A percentile compares a stretch with the other conserved stretches of the same genome.
These are phyloP conservation scores for Salix suchowensis DNA, from an alignment of 345 rosid genomes.

Conservation along the genomic window DNA sequence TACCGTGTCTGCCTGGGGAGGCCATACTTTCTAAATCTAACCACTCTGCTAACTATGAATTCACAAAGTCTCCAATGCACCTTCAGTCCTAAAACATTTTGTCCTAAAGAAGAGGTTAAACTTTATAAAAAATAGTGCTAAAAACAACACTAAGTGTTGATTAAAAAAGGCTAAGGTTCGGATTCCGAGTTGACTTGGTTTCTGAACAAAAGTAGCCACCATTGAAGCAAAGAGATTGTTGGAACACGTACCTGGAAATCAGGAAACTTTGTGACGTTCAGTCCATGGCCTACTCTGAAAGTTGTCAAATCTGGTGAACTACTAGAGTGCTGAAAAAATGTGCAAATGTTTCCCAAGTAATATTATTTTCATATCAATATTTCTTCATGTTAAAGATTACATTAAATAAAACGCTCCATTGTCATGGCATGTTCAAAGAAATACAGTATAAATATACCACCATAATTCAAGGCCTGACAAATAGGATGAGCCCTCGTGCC, in stretches of 20 bases:
- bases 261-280: constrained; percentile 9
- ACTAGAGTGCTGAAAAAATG: constrained; percentile 3
- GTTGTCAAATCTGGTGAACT: constrained; percentile 14
- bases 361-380: neutral
- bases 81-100: neutral
- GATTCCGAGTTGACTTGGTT: too few relatives aligned
- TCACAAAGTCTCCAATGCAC: neutral
- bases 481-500: neutral
- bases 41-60: neutral
- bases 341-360: neutral
- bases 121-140: neutral
- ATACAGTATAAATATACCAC: neutral
- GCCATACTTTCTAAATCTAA: neutral
- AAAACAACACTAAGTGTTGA: neutral
- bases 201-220: neutral
- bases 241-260: constrained; percentile 31
- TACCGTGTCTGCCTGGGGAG: neutral
- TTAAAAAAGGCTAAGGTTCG: neutral
- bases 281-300: constrained; percentile 12
- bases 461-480: neutral
- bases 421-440: neutral
- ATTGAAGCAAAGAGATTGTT: constrained; percentile 7
- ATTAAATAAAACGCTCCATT: neutral
- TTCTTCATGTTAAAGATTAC: neutral
- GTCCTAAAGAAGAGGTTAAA: neutral